These are phyloP conservation scores for Lactuca sativa DNA, from an alignment of 129 eudicot species.

Conservation along the genomic window DNA sequence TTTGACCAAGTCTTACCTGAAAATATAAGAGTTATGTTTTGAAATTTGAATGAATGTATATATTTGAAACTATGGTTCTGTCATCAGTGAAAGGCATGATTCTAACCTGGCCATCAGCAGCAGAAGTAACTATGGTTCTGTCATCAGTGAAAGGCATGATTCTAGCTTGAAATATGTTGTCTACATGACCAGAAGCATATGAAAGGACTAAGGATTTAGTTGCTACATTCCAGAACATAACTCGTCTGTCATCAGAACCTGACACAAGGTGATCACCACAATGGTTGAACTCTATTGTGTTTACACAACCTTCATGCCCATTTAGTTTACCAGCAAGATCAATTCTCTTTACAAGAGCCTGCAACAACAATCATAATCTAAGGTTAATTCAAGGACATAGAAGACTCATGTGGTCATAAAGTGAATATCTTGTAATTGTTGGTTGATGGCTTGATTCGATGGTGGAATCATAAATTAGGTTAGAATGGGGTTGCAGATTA, in stretches of 20 bases:
- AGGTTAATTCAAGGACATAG: neutral
- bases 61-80: slow-evolving; percentile 41
- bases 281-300: slow-evolving; percentile 66
- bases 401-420: neutral
- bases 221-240: slow-evolving; percentile 75
- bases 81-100: slow-evolving; percentile 81
- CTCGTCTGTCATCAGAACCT: slow-evolving; percentile 74
- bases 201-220: slow-evolving; percentile 39
- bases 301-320: slow-evolving; percentile 83
- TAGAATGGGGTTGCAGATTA: neutral
- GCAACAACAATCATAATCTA: slow-evolving; percentile 23
- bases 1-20: slow-evolving; percentile 77
- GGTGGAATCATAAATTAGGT: neutral
- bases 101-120: slow-evolving; percentile 90
- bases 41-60: neutral
- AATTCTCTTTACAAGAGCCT: slow-evolving; percentile 60
- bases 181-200: slow-evolving; percentile 75
- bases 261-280: slow-evolving; percentile 71
- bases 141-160: slow-evolving; percentile 81
- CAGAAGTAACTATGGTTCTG: slow-evolving; percentile 64
- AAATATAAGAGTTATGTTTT: neutral
- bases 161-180: slow-evolving; percentile 67
- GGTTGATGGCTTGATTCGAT: neutral
- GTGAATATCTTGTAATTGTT: neutral
- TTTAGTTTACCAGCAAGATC: slow-evolving; percentile 61